Conservation (phyloP, 768 basidiomycete genomes). For the Amanita inopinata region DNA sequence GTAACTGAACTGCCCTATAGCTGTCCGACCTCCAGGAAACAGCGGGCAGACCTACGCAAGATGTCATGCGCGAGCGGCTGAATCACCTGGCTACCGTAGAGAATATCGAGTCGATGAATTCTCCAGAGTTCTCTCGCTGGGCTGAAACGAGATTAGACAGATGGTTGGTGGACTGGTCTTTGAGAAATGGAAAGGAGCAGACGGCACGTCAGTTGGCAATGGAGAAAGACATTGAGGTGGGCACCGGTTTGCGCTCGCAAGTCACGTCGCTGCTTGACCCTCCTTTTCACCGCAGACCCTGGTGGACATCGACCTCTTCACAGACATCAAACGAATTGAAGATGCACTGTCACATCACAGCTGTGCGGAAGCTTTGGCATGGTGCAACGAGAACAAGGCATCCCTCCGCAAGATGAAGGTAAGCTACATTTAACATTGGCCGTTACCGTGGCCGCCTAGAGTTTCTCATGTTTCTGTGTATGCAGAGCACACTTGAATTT, state of each 20-base stretch:
- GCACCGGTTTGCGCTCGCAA: not conserved
- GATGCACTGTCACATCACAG: slow-evolving; percentile 62
- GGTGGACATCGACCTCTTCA: slow-evolving; percentile 88
- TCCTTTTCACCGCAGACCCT: slow-evolving; percentile 46
- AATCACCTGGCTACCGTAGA: slow-evolving; percentile 63
- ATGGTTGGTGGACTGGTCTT: slow-evolving; percentile 90
- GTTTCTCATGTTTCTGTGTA: not conserved
- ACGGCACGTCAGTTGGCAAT: slow-evolving; percentile 71
- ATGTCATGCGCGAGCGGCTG: slow-evolving; percentile 65
- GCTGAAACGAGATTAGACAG: slow-evolving; percentile 72
- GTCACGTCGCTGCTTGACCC: not conserved
- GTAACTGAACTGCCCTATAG: slow-evolving; percentile 18
- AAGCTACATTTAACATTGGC: not conserved
- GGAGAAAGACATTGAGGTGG: slow-evolving; percentile 72
- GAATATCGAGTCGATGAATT: slow-evolving; percentile 37
- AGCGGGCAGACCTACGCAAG: slow-evolving; percentile 50
- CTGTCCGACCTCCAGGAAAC: slow-evolving; percentile 39
- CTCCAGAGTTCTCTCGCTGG: slow-evolving; percentile 64
- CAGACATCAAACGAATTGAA: slow-evolving; percentile 83
- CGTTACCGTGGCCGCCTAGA: no score
- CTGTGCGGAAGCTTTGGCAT: slow-evolving; percentile 83
- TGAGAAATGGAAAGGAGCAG: slow-evolving; percentile 68
- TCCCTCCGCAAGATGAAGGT: slow-evolving; percentile 90
- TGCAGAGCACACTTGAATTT: slow-evolving; percentile 90
- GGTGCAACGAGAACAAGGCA: slow-evolving; percentile 95